Conservation (phyloP, 352 stramenopile species). For the Thalassiosira exigua region DNA sequence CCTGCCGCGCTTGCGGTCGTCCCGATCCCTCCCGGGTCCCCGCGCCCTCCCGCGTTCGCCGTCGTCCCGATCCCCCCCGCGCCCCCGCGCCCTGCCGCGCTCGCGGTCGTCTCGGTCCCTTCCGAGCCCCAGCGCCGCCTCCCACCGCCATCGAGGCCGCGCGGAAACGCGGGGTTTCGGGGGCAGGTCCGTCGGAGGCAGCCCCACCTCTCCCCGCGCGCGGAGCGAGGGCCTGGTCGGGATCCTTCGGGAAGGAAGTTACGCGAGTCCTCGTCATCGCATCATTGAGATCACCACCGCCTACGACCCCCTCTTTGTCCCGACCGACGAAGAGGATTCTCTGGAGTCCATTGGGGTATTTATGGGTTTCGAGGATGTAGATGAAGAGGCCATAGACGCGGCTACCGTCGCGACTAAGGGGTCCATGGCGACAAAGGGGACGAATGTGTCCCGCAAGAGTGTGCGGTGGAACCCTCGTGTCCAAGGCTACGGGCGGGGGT, state of each 20-base stretch:
- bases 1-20: too few species aligned
- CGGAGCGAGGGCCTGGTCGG: not conserved
- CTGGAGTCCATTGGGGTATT: not conserved
- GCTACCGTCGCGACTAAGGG: not conserved
- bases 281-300: too few species aligned
- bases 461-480: not conserved
- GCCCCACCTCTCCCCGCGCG: too few species aligned
- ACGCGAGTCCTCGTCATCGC: not conserved
- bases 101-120: too few species aligned
- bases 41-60: too few species aligned
- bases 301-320: too few species aligned
- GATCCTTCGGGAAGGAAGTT: not conserved
- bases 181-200: not conserved
- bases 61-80: too few species aligned
- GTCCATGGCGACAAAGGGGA: too few species aligned
- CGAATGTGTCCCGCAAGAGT: not conserved
- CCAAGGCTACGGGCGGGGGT: not conserved
- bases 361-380: not conserved
- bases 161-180: not conserved
- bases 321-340: not conserved
- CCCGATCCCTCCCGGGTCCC: too few species aligned
- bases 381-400: not conserved
- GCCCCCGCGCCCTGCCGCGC: too few species aligned
- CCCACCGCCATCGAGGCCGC: not conserved
- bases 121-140: too few species aligned